A percentile compares a stretch with the other conserved stretches of the same genome.
Conservation (phyloP, 176 grass and related monocot species). For the Carex myosuroides region DNA sequence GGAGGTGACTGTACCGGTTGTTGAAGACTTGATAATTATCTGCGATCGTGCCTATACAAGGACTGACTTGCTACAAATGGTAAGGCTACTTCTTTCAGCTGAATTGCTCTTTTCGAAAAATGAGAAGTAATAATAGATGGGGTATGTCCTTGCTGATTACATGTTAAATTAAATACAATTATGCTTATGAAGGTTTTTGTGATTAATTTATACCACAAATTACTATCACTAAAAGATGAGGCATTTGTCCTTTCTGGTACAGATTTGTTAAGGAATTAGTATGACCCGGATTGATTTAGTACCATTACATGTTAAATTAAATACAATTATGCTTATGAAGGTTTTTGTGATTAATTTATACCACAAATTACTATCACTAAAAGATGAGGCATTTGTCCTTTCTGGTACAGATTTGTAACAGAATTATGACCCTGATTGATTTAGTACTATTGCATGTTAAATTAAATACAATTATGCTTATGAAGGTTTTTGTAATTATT, state of each 20-base stretch:
- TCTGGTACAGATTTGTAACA: background rate
- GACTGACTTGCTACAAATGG: slow-evolving; percentile 72
- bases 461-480: background rate
- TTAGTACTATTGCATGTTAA: no score
- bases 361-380: background rate
- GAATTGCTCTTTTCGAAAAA: background rate
- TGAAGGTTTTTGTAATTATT: background rate
- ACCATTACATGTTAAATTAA: no score
- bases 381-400: background rate
- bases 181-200: no score
- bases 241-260: background rate
- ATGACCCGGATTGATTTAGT: background rate
- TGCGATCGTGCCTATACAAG: slow-evolving; percentile 69
- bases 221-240: background rate
- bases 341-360: no score
- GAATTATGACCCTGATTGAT: no score
- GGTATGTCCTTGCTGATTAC: background rate
- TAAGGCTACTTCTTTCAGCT: slow-evolving; percentile 14
- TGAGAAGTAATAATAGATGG: background rate
- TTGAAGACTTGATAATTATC: slow-evolving; percentile 82
- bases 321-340: no score
- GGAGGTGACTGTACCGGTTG: slow-evolving; percentile 57
- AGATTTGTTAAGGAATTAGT: background rate
- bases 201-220: no score
- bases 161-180: no score